phyloP scores from a whole-genome alignment of 441 rosid species.

The Macaranga tanarius region DNA sequence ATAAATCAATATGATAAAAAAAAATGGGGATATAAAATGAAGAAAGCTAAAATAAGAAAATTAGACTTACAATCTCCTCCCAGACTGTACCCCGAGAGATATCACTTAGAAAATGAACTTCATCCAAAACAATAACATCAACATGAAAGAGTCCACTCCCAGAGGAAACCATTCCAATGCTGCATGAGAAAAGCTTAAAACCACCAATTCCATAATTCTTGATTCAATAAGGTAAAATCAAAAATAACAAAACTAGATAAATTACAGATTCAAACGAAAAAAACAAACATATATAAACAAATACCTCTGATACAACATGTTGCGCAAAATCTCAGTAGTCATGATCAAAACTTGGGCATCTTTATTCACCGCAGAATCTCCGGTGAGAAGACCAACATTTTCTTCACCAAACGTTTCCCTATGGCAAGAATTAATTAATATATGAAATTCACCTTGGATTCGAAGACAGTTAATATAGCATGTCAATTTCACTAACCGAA shows the following conservation, averaged over 20 bases:
- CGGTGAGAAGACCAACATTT: constrained; percentile 90
- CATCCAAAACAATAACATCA: constrained; percentile 90
- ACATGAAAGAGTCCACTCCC: constrained; percentile 85
- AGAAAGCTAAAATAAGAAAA: constrained; percentile 12
- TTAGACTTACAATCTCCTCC: constrained; percentile 91
- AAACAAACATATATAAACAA: background rate
- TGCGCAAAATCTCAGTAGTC: constrained; percentile 97
- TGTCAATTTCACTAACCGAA: constrained; percentile 47
- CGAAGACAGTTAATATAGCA: no score
- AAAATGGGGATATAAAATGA: constrained; percentile 9
- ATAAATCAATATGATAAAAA: constrained; percentile 8
- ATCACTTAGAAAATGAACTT: constrained; percentile 96
- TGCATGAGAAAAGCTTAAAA: constrained; percentile 37
- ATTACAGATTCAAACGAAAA: constrained; percentile 1
- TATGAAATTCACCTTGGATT: no score
- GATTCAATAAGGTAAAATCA: constrained; percentile 14
- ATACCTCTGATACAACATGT: constrained; percentile 94
- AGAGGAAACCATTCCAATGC: constrained; percentile 89
- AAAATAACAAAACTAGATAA: background rate
- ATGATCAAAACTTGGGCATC: constrained; percentile 84
- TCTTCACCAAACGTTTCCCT: constrained; percentile 92
- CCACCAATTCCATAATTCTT: constrained; percentile 13
- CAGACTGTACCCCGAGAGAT: constrained; percentile 97
- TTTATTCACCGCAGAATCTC: constrained; percentile 81
- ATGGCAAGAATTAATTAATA: background rate